phyloP scores from a whole-genome alignment of 2,329 filamentous ascomycete species.

The Cytospora piceicola region DNA sequence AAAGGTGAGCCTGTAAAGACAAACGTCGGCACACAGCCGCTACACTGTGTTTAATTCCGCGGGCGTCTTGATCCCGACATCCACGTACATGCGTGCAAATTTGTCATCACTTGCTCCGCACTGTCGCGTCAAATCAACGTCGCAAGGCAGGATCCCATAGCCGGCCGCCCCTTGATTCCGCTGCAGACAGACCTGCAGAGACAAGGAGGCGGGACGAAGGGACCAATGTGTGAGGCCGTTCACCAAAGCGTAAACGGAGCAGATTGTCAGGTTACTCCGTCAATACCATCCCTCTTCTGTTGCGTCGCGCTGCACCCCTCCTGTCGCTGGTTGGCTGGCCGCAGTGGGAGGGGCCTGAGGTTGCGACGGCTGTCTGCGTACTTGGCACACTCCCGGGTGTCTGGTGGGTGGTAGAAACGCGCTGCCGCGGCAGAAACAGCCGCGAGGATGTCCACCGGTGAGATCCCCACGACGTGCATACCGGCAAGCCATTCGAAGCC shows the following conservation, averaged over 20 bases:
- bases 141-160: neutral
- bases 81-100: neutral
- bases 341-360: neutral
- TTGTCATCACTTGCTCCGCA: conserved; percentile 2
- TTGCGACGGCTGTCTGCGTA: neutral
- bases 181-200: neutral
- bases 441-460: neutral
- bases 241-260: neutral
- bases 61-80: neutral
- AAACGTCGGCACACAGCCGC: neutral
- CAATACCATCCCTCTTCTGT: neutral
- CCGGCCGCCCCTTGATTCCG: neutral
- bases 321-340: conserved; percentile 10
- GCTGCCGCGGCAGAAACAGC: conserved; percentile 1
- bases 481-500: neutral
- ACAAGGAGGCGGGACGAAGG: neutral
- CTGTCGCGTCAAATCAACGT: neutral
- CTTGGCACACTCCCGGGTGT: neutral
- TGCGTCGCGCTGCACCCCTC: conserved; percentile 12
- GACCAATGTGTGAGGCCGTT: neutral
- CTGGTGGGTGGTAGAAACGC: neutral
- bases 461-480: neutral
- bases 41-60: neutral
- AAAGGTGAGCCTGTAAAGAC: neutral
- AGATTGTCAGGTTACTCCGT: neutral